Base-by-base conservation (phyloP, 192 early-diverging fungal genomes). In the Coemansia sp. region DNA sequence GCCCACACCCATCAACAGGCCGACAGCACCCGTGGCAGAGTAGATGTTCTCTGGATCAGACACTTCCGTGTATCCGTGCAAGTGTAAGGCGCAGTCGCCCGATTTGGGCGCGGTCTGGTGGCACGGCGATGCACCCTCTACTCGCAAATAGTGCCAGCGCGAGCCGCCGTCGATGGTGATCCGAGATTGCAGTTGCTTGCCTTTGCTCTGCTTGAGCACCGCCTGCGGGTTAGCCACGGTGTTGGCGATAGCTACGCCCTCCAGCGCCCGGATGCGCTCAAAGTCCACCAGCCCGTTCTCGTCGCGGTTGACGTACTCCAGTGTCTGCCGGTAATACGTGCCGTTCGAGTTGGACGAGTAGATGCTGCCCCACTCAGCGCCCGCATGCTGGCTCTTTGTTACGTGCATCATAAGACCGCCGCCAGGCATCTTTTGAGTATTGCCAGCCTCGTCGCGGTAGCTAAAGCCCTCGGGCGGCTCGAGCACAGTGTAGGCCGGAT, bases 321-420 rank as follows among this genome's bases (percentile, higher is more conserved):
- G 84, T 1, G 91, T 87, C 10, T 80, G 67, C 9, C 88, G 88
- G 73, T 88, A 98, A 64, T 86, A 94, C 0, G 89, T 90, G 54
- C 96, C 96, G 57, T 97, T 91, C 8, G 90, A 91, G 77, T 96
- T 93, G 57, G 96, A 97, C 20, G 89, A 88, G 71, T 95, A 94
- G n/a, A 99, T 79, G 9, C 82, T 90, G 32, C 97, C 97, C 69
- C 83, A 92, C 70, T 96, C 91, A 24, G 68, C 74, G 0, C 86
- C 87, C 22, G 73, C 54, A 24, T 74, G 73, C 7, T 76, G 63
- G 64, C 79, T 85, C 20, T 85, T 86, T 0, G 87, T 88, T 3
- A 93, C 91, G 58, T 89, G 87, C 56, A 93, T 67, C 79, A 87
- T 88, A 53, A 92, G 68, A 3, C 87, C 84, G 24, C 79, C 70